Conservation (phyloP, 2,329 filamentous ascomycete species). For the Tolypocladium endophyticum region DNA sequence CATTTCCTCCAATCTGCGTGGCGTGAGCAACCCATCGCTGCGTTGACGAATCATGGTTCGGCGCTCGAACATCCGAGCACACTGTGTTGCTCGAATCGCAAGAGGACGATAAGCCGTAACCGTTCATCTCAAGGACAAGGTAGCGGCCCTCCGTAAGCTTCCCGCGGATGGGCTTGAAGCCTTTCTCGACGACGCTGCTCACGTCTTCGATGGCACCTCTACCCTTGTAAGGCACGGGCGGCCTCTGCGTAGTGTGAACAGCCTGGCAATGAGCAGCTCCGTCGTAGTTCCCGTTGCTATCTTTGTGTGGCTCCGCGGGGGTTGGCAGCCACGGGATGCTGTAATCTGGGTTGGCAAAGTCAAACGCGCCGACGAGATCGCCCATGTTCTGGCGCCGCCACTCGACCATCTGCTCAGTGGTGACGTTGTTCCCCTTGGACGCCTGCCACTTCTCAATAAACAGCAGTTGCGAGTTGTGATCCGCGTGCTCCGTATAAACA, state of each 20-base stretch:
- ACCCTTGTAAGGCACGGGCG: conserved; percentile 36
- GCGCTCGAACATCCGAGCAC: background rate
- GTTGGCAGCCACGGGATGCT: conserved; percentile 34
- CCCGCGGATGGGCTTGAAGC: conserved; percentile 42
- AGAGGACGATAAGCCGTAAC: conserved; percentile 27
- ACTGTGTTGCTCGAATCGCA: conserved; percentile 14
- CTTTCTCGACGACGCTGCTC: conserved; percentile 34
- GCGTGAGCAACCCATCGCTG: conserved; percentile 42
- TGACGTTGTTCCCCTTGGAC: conserved; percentile 27
- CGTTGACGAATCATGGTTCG: conserved; percentile 23
- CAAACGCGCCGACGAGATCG: conserved; percentile 24
- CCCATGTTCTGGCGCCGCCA: conserved; percentile 23
- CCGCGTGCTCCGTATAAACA: conserved; percentile 42
- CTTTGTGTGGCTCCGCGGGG: conserved; percentile 29
- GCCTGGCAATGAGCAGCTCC: conserved; percentile 33
- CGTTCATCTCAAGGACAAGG: conserved; percentile 36
- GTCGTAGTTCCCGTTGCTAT: conserved; percentile 30
- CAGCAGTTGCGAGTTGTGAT: conserved; percentile 44
- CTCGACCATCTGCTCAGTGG: conserved; percentile 14
- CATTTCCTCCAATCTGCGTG: conserved; percentile 10
- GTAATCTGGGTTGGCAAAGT: conserved; percentile 39
- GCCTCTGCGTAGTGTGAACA: conserved; percentile 22
- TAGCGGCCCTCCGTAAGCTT: conserved; percentile 44
- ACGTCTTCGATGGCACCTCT: conserved; percentile 22
- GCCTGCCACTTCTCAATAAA: conserved; percentile 39